Percentiles rank a stretch among this genome's conserved stretches.
Evolutionary conservation across 2,329 filamentous ascomycete genomes (phyloP).

Genomic region (Ophiostoma australiae): DNA sequence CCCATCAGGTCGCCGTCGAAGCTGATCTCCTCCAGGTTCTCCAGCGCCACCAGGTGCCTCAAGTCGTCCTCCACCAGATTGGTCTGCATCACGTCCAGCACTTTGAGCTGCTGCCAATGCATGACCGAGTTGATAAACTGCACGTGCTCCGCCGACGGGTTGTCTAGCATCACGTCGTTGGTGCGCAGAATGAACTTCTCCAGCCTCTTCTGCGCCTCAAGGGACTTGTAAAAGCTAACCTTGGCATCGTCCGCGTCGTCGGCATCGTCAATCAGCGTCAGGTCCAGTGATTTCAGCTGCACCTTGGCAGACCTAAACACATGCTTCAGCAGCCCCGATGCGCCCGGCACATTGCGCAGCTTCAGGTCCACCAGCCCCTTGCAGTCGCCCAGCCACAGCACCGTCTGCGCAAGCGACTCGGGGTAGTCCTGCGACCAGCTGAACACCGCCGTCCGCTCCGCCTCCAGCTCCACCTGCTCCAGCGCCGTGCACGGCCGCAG

Average conservation of each 20-base stretch:
- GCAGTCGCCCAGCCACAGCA: constrained; percentile 31
- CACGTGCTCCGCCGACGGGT: constrained; percentile 24
- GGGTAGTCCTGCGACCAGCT: constrained; percentile 28
- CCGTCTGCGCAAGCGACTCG: constrained; percentile 32
- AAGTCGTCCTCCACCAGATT: constrained; percentile 49
- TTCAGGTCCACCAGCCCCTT: background rate
- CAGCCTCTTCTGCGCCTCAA: constrained; percentile 47
- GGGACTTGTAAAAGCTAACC: constrained; percentile 47
- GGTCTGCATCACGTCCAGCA: constrained; percentile 49
- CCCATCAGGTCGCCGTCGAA: constrained; percentile 53
- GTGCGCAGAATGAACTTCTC: constrained; percentile 31
- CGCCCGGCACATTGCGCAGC: background rate
- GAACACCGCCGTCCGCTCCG: constrained; percentile 26
- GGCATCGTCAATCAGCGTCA: constrained; percentile 41
- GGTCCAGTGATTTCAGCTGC: constrained; percentile 32
- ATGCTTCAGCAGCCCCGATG: background rate
- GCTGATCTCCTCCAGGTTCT: constrained; percentile 50
- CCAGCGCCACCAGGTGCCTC: constrained; percentile 42
- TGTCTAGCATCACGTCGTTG: constrained; percentile 17
- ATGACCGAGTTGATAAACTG: constrained; percentile 42
- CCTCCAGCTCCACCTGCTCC: constrained; percentile 36
- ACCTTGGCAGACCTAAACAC: constrained; percentile 34
- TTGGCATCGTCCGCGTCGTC: constrained; percentile 29
- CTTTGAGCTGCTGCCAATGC: constrained; percentile 46
- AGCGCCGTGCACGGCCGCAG: constrained; percentile 36